Evolutionary conservation across 2,329 filamentous ascomycete species (phyloP), one percentile per base, ranked within the genome.

Genomic region (Lasiodiplodia citricola): DNA sequence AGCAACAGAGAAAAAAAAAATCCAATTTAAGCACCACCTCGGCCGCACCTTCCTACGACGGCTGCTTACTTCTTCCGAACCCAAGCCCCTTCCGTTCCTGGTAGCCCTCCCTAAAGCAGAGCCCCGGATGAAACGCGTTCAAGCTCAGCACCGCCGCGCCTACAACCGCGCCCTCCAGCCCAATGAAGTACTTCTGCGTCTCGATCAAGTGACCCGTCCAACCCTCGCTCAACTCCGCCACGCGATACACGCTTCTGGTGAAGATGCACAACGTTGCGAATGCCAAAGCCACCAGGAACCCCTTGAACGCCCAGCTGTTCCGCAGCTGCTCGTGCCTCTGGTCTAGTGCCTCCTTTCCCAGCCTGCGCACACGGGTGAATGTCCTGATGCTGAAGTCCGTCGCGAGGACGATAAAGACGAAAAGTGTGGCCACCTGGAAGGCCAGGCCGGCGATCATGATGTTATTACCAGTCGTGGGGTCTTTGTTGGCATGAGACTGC

Each of bases 221-320:
- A 1, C 90, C 90, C 65, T 86, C 82, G 71, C 85, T 87, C 71
- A 92, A 79, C 83, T 92, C 90, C 0, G 86, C 87, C 25, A 91
- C 86, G 67, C 91, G 86, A 78, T 88, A 92, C 52, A 88, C 85
- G 71, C 86, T 89, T 10, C 91, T 83, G 73, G 87, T 86, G 70
- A 92, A 86, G 73, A 92, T 88, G 72, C 84, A 85, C 14, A 91
- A 65, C n/a, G 88, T 89, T 2, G 88, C 84, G 2, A 90, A 76
- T 1, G 80, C 75, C 21, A 91, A 81, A 13, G 85, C 87, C n/a
- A 73, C 74, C 5, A 89, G 76, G 76, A 90, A 91, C 14, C 81
- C 81, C 67, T 81, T 81, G 79, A 90, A 90, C 28, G 76, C 74
- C 56, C 72, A 73, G 16, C 82, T 83, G 51, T 67, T 56, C 6